phyloP scores from a whole-genome alignment of 257 asterid genomes.

The Forsythia suspensa region DNA sequence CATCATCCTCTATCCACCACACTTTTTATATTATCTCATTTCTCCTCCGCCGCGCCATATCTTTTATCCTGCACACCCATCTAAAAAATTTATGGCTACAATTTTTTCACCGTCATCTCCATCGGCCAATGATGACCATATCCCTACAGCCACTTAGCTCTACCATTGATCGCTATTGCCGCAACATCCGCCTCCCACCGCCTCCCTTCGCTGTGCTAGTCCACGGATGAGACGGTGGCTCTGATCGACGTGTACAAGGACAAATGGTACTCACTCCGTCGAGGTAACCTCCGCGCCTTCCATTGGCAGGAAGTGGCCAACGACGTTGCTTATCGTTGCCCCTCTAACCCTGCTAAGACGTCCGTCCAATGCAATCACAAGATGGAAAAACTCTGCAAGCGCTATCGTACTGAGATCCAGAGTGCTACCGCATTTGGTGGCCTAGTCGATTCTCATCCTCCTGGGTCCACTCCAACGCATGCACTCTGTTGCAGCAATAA shows the following conservation, averaged over 20 bases:
- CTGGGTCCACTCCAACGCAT: constrained; percentile 85
- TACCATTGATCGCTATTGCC: constrained; percentile 36
- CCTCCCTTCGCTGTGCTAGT: constrained; percentile 98
- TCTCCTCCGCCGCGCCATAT: constrained; percentile 10
- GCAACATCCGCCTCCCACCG: constrained; percentile 50
- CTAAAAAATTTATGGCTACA: constrained; percentile 35
- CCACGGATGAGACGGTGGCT: constrained; percentile 83
- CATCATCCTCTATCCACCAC: constrained; percentile 11
- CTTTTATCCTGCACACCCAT: not conserved
- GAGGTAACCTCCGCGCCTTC: constrained; percentile 81
- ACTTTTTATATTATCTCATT: not conserved
- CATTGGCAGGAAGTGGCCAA: constrained; percentile 99
- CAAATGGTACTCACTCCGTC: constrained; percentile 95
- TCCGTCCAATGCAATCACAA: constrained; percentile 97
- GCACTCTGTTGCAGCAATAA: constrained; percentile 75
- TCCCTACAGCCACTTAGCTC: constrained; percentile 51
- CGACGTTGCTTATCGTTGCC: constrained; percentile 56
- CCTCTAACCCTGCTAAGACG: constrained; percentile 55
- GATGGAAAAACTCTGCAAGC: constrained; percentile 98
- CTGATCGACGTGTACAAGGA: constrained; percentile 71
- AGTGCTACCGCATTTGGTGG: constrained; percentile 82
- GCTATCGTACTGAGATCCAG: constrained; percentile 94
- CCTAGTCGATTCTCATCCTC: constrained; percentile 65
- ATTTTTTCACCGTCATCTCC: constrained; percentile 27
- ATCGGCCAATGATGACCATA: constrained; percentile 33